A percentile compares a stretch with the other conserved stretches of the same genome.
Conservation (phyloP, 2,329 filamentous ascomycete genomes). For the Aspergillus japonicus region DNA sequence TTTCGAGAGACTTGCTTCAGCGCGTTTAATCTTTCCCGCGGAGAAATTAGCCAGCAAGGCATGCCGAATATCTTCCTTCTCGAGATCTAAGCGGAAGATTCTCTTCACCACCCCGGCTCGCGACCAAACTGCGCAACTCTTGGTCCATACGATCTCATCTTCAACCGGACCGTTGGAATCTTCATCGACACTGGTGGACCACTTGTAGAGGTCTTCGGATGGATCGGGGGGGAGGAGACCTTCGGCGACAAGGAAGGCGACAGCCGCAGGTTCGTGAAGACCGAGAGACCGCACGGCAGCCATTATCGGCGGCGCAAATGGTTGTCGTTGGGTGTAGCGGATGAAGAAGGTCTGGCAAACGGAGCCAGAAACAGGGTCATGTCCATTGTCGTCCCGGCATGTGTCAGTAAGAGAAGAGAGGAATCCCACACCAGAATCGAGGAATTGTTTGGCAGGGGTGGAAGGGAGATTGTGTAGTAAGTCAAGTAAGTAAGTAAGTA, state of each 20-base stretch:
- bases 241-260: slow-evolving; percentile 81
- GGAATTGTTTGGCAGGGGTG: not conserved
- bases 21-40: slow-evolving; percentile 33
- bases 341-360: slow-evolving; percentile 24
- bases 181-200: slow-evolving; percentile 62
- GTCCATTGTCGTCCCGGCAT: slow-evolving; percentile 27
- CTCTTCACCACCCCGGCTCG: slow-evolving; percentile 80
- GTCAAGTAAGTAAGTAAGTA: not conserved
- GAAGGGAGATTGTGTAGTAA: not conserved
- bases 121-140: slow-evolving; percentile 81
- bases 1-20: slow-evolving; percentile 11
- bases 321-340: slow-evolving; percentile 21
- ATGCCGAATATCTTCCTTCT: slow-evolving; percentile 83
- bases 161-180: slow-evolving; percentile 52
- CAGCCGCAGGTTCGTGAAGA: slow-evolving; percentile 80
- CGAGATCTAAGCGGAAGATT: slow-evolving; percentile 79
- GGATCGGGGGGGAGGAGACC: slow-evolving; percentile 70
- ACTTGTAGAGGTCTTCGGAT: slow-evolving; percentile 64
- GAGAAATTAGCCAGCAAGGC: slow-evolving; percentile 83
- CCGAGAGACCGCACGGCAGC: slow-evolving; percentile 87
- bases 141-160: slow-evolving; percentile 78
- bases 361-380: slow-evolving; percentile 23
- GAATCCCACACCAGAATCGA: slow-evolving; percentile 3
- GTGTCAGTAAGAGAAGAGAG: slow-evolving; percentile 4
- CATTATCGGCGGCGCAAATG: slow-evolving; percentile 57